These are phyloP conservation scores for Balakata baccata DNA, from an alignment of 345 rosid genomes.

Conservation along the genomic window DNA sequence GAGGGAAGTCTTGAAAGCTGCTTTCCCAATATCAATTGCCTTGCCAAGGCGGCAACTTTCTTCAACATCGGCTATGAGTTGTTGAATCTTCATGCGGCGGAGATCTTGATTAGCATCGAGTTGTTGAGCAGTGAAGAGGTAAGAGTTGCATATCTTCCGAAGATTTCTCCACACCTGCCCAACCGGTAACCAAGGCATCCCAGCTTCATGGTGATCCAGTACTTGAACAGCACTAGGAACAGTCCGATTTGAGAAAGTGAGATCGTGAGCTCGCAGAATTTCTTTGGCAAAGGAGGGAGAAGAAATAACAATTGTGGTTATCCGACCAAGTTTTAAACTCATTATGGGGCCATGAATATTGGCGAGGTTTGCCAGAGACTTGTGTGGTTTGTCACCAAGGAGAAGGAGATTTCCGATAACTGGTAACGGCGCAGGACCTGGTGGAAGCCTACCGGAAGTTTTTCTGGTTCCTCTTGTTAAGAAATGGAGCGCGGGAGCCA, in stretches of 20 bases:
- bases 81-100: not conserved
- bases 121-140: not conserved
- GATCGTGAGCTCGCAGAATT: not conserved
- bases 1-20: not conserved
- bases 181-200: no score
- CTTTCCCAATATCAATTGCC: conserved; percentile 2
- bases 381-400: not conserved
- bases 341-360: not conserved
- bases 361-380: not conserved
- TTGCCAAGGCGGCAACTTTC: not conserved
- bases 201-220: not conserved
- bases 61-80: not conserved
- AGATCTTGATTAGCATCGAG: not conserved
- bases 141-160: conserved; percentile 4
- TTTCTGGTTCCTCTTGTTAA: no score
- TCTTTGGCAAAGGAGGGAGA: not conserved
- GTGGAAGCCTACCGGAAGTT: conserved; percentile 3
- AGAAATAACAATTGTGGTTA: not conserved
- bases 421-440: no score
- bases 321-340: not conserved
- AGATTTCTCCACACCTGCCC: not conserved
- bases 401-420: not conserved
- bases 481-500: no score
- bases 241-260: not conserved
- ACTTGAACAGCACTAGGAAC: not conserved